Conservation (phyloP, 345 rosid genomes). For the Populus ilicifolia region DNA sequence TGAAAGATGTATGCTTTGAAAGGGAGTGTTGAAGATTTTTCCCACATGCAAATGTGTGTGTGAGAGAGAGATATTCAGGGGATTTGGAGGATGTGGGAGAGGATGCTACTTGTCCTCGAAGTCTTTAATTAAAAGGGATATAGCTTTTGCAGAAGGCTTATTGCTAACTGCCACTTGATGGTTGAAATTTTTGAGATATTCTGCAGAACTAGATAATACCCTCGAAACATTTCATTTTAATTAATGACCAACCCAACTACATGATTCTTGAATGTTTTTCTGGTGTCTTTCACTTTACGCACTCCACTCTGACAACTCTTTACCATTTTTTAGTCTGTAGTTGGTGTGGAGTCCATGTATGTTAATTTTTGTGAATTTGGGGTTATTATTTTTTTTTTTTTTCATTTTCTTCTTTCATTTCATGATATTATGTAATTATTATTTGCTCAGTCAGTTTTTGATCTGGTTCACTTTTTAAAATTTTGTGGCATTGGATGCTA, state of each 20-base stretch:
- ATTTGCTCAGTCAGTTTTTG: no score
- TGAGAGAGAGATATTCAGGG: background rate
- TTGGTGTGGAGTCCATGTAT: background rate
- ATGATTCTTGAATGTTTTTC: background rate
- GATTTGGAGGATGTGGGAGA: background rate
- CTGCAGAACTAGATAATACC: background rate
- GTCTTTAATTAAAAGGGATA: background rate
- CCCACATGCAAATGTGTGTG: background rate
- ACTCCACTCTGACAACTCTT: background rate
- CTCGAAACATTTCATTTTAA: background rate
- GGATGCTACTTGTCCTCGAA: background rate
- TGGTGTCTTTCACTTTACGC: background rate
- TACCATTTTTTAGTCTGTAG: background rate
- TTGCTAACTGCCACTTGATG: background rate
- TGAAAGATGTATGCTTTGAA: background rate
- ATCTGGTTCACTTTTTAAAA: background rate
- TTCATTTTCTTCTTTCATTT: background rate
- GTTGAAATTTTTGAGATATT: background rate
- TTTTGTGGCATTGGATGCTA: background rate
- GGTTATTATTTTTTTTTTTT: background rate
- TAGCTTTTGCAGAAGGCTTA: background rate
- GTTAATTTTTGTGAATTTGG: background rate
- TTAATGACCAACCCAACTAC: background rate
- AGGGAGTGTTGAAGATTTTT: background rate
- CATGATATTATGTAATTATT: background rate